phyloP scores from a whole-genome alignment of 495 filamentous ascomycete species.

The Neurospora sp. region DNA sequence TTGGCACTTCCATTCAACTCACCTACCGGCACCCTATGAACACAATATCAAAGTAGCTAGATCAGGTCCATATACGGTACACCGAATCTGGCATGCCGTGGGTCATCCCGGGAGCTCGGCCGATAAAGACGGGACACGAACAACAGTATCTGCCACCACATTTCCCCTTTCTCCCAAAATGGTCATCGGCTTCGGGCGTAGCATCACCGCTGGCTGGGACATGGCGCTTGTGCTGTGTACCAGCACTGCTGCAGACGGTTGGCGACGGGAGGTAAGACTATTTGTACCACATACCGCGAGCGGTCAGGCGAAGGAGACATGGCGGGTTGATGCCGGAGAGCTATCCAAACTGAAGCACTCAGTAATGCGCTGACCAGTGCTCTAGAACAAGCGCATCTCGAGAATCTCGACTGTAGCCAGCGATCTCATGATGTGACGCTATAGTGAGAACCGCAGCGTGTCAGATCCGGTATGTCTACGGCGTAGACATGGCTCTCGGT shows the following conservation, averaged over 20 bases:
- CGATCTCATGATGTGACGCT: background rate
- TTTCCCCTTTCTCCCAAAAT: background rate
- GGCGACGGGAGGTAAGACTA: background rate
- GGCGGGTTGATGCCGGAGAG: background rate
- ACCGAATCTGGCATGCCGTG: background rate
- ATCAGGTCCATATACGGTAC: background rate
- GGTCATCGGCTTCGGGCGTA: background rate
- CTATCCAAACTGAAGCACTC: background rate
- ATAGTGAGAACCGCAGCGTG: background rate
- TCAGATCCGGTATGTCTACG: background rate
- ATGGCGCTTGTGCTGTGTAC: background rate
- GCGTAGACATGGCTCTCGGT: background rate
- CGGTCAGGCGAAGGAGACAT: background rate
- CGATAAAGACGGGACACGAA: background rate
- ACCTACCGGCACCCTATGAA: background rate
- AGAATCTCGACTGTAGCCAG: background rate
- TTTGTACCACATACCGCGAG: background rate
- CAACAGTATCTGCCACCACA: background rate
- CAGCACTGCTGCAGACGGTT: background rate
- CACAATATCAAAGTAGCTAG: background rate
- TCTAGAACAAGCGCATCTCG: background rate
- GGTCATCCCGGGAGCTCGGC: background rate
- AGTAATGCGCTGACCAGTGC: background rate
- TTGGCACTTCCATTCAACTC: background rate
- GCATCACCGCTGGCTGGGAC: background rate